phyloP scores from a whole-genome alignment of 164 flowering plant species.

The Cinnamomum chago region DNA sequence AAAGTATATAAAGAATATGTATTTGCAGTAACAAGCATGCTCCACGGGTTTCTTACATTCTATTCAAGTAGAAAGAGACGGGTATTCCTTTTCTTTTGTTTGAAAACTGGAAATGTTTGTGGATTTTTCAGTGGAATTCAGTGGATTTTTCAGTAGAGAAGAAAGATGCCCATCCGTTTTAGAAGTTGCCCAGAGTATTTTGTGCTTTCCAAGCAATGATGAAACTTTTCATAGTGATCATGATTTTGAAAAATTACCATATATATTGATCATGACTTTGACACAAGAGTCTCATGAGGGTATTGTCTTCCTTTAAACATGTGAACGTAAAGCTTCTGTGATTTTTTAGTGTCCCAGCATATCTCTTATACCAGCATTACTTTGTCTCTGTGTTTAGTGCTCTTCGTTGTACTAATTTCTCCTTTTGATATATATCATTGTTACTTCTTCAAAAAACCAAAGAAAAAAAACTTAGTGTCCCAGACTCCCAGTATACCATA shows the following conservation, averaged over 20 bases:
- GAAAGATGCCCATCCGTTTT: slow-evolving; percentile 14
- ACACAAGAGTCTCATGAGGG: too few species aligned
- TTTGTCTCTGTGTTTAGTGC: too few species aligned
- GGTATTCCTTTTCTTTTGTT: background rate
- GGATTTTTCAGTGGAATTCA: too few species aligned
- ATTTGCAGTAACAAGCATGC: background rate
- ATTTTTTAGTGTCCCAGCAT: background rate
- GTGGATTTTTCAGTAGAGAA: slow-evolving; percentile 16
- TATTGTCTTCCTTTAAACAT: background rate
- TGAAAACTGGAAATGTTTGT: background rate
- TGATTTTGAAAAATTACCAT: slow-evolving; percentile 28
- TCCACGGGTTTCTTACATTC: background rate
- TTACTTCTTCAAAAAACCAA: too few species aligned
- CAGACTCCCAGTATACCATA: too few species aligned
- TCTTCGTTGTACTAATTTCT: too few species aligned
- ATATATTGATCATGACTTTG: too few species aligned
- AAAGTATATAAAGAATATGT: background rate
- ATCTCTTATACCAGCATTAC: too few species aligned
- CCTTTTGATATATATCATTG: too few species aligned
- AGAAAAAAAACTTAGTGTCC: too few species aligned
- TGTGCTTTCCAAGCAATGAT: slow-evolving; percentile 38
- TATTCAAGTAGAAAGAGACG: background rate
- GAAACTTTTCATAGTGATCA: slow-evolving; percentile 44
- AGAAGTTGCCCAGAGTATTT: slow-evolving; percentile 14
- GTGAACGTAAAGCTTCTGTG: background rate